Percentiles rank a stretch among this genome's conserved stretches.
These are phyloP conservation scores for Gossypium schwendimanii DNA, from an alignment of 441 rosid genomes.

Conservation along the genomic window DNA sequence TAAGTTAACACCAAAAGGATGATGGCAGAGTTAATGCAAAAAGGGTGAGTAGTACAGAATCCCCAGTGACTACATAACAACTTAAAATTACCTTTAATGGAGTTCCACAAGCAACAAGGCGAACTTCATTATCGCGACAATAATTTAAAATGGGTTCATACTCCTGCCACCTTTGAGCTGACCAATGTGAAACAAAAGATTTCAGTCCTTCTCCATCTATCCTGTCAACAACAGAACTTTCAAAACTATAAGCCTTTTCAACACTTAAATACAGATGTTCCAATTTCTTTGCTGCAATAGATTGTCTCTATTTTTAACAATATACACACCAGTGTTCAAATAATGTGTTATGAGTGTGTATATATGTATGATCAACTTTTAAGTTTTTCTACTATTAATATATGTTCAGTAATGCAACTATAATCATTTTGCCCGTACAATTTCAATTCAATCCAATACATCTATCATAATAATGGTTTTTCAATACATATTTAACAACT, in stretches of 20 bases:
- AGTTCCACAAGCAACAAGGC: slow-evolving; percentile 77
- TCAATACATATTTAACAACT: background rate
- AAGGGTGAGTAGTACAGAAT: background rate
- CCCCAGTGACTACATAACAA: background rate
- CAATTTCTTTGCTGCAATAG: background rate
- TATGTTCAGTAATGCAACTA: background rate
- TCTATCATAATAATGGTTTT: background rate
- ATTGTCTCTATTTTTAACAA: background rate
- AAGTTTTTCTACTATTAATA: no score
- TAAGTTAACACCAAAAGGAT: background rate
- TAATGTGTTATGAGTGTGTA: background rate
- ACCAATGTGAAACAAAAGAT: slow-evolving; percentile 60
- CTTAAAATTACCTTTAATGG: slow-evolving; percentile 58
- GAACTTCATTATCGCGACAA: slow-evolving; percentile 68
- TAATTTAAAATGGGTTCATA: slow-evolving; percentile 72
- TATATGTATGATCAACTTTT: background rate
- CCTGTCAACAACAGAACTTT: slow-evolving; percentile 43
- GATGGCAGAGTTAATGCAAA: background rate
- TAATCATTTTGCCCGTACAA: background rate
- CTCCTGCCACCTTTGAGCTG: slow-evolving; percentile 70
- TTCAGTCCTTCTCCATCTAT: slow-evolving; percentile 68
- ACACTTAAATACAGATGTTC: background rate
- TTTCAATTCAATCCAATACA: background rate
- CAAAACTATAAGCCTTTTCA: background rate
- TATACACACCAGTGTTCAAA: background rate